These are phyloP conservation scores for Oropetium thomaeum DNA, from an alignment of 176 grass and related monocot species.

Conservation along the genomic window DNA sequence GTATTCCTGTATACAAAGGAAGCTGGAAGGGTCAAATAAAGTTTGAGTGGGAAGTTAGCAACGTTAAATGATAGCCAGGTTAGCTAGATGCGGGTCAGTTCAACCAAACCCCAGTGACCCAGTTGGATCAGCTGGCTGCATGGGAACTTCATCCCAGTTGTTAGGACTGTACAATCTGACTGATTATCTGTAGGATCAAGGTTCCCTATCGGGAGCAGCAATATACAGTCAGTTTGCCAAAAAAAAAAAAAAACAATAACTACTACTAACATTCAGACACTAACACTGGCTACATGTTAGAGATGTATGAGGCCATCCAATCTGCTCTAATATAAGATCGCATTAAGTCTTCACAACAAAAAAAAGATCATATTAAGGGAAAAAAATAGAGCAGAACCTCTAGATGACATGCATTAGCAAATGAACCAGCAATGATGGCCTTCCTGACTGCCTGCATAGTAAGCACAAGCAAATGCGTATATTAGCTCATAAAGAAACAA, in stretches of 20 bases:
- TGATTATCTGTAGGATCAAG: neutral
- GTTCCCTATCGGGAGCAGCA: neutral
- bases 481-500: neutral
- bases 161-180: neutral
- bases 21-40: conserved; percentile 11
- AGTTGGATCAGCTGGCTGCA: too few species aligned
- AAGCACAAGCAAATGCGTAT: conserved; percentile 3
- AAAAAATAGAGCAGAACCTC: conserved; percentile 54
- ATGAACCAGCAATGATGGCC: conserved; percentile 81
- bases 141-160: neutral
- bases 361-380: too few species aligned
- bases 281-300: neutral
- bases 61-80: too few species aligned
- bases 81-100: conserved; percentile 1
- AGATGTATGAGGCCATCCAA: conserved; percentile 22
- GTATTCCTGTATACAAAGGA: conserved; percentile 63
- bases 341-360: too few species aligned
- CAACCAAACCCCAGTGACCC: too few species aligned
- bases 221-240: neutral
- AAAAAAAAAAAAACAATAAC: neutral
- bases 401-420: conserved; percentile 84
- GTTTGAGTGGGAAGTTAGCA: conserved; percentile 1
- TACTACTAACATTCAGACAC: neutral
- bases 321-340: neutral
- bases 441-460: conserved; percentile 67